Conservation (phyloP, 2,329 filamentous ascomycete species). For the Penicillium sp. region DNA sequence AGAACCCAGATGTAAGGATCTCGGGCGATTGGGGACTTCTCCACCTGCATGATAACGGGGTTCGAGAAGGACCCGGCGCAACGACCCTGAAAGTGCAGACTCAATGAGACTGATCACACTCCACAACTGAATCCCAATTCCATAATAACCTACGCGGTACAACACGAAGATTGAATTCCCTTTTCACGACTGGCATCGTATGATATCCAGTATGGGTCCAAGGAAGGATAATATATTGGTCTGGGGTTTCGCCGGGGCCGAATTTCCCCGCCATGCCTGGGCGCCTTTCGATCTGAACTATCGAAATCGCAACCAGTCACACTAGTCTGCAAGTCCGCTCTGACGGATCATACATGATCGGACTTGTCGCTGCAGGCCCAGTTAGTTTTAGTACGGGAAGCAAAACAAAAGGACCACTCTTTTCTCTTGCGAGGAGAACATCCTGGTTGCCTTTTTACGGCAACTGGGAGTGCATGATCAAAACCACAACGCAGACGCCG, state of each 20-base stretch:
- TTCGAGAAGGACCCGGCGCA: not conserved
- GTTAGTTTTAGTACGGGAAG: slow-evolving; percentile 7
- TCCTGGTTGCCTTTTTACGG: slow-evolving; percentile 8
- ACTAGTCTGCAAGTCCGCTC: slow-evolving; percentile 13
- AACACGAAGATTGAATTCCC: not conserved
- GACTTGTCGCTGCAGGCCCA: slow-evolving; percentile 11
- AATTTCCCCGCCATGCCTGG: slow-evolving; percentile 16
- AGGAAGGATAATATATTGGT: not conserved
- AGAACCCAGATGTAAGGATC: slow-evolving; percentile 14
- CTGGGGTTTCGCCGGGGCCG: slow-evolving; percentile 1
- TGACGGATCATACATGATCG: slow-evolving; percentile 16
- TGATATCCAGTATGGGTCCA: not conserved
- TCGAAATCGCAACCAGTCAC: slow-evolving; percentile 21
- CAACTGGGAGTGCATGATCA: slow-evolving; percentile 5
- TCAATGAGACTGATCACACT: not conserved
- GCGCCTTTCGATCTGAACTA: slow-evolving; percentile 25
- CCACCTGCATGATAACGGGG: slow-evolving; percentile 13
- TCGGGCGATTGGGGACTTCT: slow-evolving; percentile 4
- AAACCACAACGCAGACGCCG: not conserved
- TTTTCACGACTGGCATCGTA: not conserved
- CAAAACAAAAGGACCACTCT: not conserved
- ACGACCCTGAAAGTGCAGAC: not conserved
- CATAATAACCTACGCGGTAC: not conserved
- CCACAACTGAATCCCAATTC: not conserved
- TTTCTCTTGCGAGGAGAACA: not conserved